Evolutionary conservation across 352 stramenopile species (phyloP), one percentile per base, ranked within the genome.

Genomic region (Lagenidium sp.): DNA sequence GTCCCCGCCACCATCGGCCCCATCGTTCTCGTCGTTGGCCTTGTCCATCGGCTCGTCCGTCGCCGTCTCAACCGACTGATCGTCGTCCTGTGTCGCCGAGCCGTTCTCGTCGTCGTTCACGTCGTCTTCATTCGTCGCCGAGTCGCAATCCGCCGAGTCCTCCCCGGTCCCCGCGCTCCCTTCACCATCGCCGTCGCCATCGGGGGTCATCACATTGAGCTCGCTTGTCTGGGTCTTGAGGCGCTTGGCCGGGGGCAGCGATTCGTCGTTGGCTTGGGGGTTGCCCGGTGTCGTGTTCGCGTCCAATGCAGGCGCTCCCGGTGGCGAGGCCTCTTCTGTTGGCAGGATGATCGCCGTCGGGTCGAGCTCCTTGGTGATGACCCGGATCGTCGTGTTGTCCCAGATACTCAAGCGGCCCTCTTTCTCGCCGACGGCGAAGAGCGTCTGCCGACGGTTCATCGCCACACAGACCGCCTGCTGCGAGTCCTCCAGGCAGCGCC

Each of bases 381-480:
- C 76, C 20, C 72, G 75, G 12, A 92, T 70, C 6, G 65, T 81
- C 22, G 74, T 79, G 44, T 86, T 89, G 54, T 92, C 80, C 80
- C 80, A 92, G 21, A 92, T 68, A 7, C 65, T 86, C n/a, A 92
- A 61, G 31, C 78, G 68, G 4, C 80, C 80, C 25, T 88, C 80
- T 26, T 77, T 78, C 53, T 90, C 77, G 35, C 80, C 80, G 20
- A 92, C 74, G 5, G 76, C 78, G 11, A 90, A 50, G 37, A 92
- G 46, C 30, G 72, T 85, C 25, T 75, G 56, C 12, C 61, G 61
- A 0, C 66, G 50, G 49, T 87, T 92, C 24, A 85, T 50, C 2
- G 74, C 68, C 26, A 89, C 45, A 36, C 80, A 88, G 46, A 79
- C 64, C 16, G 78, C 70, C 52, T 90, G 76, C 44, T 87, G 70